Evolutionary conservation across 306 rosid genomes (phyloP), one percentile per base, ranked within the genome.

Genomic region (Prunus kanzakura): DNA sequence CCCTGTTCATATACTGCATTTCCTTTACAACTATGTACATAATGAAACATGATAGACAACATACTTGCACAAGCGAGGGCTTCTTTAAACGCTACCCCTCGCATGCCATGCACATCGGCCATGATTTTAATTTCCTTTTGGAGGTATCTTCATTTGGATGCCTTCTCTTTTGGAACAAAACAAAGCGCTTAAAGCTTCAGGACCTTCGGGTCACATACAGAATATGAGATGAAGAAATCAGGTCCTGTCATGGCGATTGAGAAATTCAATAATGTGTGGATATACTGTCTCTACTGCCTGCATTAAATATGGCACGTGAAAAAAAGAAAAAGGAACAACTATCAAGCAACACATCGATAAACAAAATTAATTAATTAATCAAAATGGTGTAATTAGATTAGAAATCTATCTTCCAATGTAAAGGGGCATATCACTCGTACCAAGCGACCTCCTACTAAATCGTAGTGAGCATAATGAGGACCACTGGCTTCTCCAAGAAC

Each of bases 401-500:
- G 19, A 52, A 51, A 35, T 14, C 11, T 56, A 56, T 56, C 5
- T n/a, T 25, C 6, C 66, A 54, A 11, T 63, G 27, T 14, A 30
- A 35, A 23, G 76, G 60, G 69, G 51, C 16, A 67, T 64, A 65
- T 51, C 2, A 57, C 16, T 30, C 90, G 11, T 90, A 94, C 97
- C 95, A 81, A 49, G 64, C 87, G 92, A 67, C 98, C 87, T 73
- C 96, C 97, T n/a, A 91, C 95, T 63, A 94, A 73, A 88, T 94
- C 98, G 64, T 88, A 94, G 83, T 94, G 98, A 66, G 88, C 97
- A 84, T 86, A 94, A 75, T 91, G 97, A 47, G 97, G 95, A 58
- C 97, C 94, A 20, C 85, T 85, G 27, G 84, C 87, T 82, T 90
- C 91, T 67, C 97, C 98, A 15, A 91, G 87, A 78, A 91, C 89